Base-by-base conservation (phyloP, 2,329 filamentous ascomycete genomes). In the Alternaria atra region DNA sequence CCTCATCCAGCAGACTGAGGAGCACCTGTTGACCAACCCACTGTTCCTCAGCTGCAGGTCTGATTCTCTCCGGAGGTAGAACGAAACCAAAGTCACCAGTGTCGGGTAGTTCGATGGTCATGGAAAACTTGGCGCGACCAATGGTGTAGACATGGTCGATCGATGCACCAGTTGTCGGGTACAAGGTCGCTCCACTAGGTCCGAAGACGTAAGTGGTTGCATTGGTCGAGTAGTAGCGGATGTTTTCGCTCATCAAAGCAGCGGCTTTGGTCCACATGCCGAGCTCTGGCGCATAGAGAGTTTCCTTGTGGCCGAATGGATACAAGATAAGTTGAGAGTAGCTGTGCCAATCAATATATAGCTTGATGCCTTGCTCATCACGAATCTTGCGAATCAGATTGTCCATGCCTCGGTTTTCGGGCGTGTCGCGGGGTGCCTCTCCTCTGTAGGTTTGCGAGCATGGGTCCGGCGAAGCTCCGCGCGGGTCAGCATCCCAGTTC, bases 301-400 rank as follows among this genome's bases (percentile, higher is more conserved):
- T 79, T 75, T 86, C 88, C 13, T 83, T 84, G 75, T 86, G 87
- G 29, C 87, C 87, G 62, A 87, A 89, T 2, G 80, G 84, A 17
- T 84, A 82, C 59, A 87, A 82, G 60, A 89, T 83, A 32, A 86
- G 80, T 67, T 90, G 87, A 10, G 83, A 84, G 73, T 88, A 90
- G 3, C 84, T 83, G 77, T 90, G 88, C 77, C 84, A 87, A 76
- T 90, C 88, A 52, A 90, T 85, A 72, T 84, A 90, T 2, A 89
- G 80, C 69, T 86, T 85, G 53, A 90, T 80, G 1, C 85, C 84
- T 58, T 83, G 79, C 3, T 67, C 64, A 15, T 74, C 72, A 5
- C 79, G 76, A 23, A 87, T 71, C n/a, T 75, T 74, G 37, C 78
- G 76, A 10, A 84, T 77, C 55, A 83, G 81, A 5, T 77, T 72